phyloP scores from a whole-genome alignment of 2,329 filamentous ascomycete genomes.

The Ascochyta viciae-villosae region DNA sequence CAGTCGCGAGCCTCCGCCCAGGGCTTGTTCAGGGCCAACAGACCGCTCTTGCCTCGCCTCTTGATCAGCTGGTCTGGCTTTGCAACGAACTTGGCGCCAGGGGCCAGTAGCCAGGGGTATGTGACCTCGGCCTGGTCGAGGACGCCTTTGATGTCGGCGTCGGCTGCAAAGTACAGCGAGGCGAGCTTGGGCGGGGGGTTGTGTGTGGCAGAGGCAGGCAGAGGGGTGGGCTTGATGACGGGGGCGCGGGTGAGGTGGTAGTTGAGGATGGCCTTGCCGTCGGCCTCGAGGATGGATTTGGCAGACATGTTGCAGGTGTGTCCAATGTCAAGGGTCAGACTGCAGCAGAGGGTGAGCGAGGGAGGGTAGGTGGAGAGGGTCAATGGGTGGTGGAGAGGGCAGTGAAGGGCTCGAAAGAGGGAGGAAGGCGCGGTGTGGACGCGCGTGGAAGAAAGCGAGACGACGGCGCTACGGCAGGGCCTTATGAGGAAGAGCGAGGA shows the following conservation, averaged over 20 bases:
- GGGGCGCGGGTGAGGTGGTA: constrained; percentile 98
- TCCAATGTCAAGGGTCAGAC: constrained; percentile 23
- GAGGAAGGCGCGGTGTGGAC: constrained; percentile 20
- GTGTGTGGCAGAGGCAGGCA: constrained; percentile 83
- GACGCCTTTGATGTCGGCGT: constrained; percentile 80
- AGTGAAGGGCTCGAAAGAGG: constrained; percentile 15
- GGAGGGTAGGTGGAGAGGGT: constrained; percentile 8
- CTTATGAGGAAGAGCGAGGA: constrained; percentile 20
- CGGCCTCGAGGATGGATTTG: constrained; percentile 97
- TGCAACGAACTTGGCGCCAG: constrained; percentile 90
- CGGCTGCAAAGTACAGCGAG: constrained; percentile 90
- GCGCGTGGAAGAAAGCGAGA: constrained; percentile 25
- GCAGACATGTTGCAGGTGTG: constrained; percentile 74
- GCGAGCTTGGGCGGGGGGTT: constrained; percentile 91
- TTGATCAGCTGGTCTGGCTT: constrained; percentile 99
- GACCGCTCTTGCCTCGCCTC: constrained; percentile 97
- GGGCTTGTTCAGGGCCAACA: constrained; percentile 94
- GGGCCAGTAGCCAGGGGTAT: constrained; percentile 91
- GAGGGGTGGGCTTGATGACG: constrained; percentile 97
- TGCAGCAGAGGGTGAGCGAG: constrained; percentile 35
- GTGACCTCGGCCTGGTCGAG: constrained; percentile 95
- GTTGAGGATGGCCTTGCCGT: constrained; percentile 99
- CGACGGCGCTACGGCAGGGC: constrained; percentile 22
- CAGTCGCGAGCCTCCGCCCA: constrained; percentile 94
- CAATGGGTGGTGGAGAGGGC: constrained; percentile 23